phyloP scores from a whole-genome alignment of 768 basidiomycete species.

The Amanita polypyramis region DNA sequence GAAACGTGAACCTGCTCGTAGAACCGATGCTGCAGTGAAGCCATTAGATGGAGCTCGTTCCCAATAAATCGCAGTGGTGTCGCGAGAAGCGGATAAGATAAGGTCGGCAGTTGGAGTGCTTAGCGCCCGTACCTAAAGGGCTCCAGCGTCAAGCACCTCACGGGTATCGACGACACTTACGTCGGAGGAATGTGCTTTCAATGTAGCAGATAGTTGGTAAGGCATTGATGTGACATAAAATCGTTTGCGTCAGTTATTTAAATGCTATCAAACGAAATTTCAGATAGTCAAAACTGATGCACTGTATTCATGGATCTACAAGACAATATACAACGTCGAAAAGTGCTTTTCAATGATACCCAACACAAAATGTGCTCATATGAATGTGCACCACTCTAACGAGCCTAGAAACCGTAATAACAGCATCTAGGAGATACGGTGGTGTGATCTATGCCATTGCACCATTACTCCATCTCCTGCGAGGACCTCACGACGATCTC shows the following conservation, averaged over 20 bases:
- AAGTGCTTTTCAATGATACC: neutral
- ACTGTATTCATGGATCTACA: neutral
- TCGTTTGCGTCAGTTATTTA: neutral
- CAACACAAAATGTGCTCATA: neutral
- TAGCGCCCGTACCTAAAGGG: constrained; percentile 70
- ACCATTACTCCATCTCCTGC: constrained; percentile 88
- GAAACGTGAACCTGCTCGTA: constrained; percentile 60
- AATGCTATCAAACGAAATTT: neutral
- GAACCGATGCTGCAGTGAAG: constrained; percentile 44
- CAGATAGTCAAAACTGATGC: neutral
- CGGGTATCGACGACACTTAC: constrained; percentile 32
- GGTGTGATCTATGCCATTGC: constrained; percentile 79
- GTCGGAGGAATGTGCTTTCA: constrained; percentile 63
- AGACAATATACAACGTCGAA: neutral
- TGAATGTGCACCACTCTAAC: constrained; percentile 82
- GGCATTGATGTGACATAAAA: constrained; percentile 31
- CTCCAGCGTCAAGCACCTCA: constrained; percentile 11
- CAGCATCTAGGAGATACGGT: constrained; percentile 77
- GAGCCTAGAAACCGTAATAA: constrained; percentile 57
- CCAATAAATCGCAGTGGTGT: constrained; percentile 88
- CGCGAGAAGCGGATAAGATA: constrained; percentile 85
- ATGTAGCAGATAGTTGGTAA: constrained; percentile 69
- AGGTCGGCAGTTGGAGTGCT: constrained; percentile 65
- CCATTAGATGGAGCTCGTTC: constrained; percentile 35
- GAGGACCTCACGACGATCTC: constrained; percentile 46